Conservation (phyloP, 371 early-diverging fungal species). For the Batkoa obscura region DNA sequence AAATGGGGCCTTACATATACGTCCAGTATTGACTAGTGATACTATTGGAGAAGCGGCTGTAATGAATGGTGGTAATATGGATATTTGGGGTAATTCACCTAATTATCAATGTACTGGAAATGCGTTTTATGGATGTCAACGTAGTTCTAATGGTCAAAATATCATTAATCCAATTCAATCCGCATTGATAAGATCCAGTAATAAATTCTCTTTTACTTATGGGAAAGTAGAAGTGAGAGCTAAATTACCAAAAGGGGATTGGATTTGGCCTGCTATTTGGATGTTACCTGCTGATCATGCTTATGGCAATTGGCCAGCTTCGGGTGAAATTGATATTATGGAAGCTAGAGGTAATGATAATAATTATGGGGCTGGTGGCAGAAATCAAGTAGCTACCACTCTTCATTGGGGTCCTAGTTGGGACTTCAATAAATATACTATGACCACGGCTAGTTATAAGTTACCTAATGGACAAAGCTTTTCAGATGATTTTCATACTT, state of each 20-base stretch:
- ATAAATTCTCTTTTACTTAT: conserved; percentile 19
- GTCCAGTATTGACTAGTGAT: conserved; percentile 33
- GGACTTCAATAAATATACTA: background rate
- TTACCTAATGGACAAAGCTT: conserved; percentile 16
- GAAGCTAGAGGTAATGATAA: background rate
- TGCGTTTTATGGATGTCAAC: background rate
- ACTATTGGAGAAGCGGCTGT: background rate
- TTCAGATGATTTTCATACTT: conserved; percentile 23
- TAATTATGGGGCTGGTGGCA: background rate
- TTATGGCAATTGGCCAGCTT: conserved; percentile 53
- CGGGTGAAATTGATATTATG: conserved; percentile 19
- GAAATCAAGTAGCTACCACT: background rate
- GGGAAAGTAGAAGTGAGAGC: conserved; percentile 46
- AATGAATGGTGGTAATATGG: conserved; percentile 15
- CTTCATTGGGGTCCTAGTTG: conserved; percentile 5
- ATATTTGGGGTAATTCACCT: conserved; percentile 12
- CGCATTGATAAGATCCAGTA: background rate
- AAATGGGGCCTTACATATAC: conserved; percentile 38
- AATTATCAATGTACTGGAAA: conserved; percentile 4
- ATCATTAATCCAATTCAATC: conserved; percentile 6
- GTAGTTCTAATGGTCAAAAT: background rate
- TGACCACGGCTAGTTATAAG: conserved; percentile 1
- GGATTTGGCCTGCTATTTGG: conserved; percentile 49
- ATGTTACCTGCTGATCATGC: conserved; percentile 40
- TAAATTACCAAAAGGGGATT: conserved; percentile 38